Evolutionary conservation across 495 filamentous ascomycete genomes (phyloP).

Genomic region (Neurospora cerealis): DNA sequence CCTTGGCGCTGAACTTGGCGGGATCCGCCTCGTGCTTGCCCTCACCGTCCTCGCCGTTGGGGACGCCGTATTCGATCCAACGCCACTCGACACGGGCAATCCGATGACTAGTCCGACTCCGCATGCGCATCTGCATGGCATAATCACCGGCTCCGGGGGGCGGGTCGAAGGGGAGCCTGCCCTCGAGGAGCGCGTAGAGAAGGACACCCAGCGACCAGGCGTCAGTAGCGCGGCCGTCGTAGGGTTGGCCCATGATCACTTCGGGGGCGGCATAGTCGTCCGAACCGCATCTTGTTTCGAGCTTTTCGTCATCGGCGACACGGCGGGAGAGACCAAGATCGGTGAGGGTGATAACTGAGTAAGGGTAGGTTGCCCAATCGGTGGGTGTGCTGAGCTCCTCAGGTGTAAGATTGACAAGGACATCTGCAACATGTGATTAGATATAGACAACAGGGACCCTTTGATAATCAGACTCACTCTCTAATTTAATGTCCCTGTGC

Average conservation of each 20-base stretch:
- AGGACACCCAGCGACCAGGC: conserved; percentile 93
- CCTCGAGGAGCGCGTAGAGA: conserved; percentile 88
- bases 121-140: conserved; percentile 43
- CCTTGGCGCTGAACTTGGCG: conserved; percentile 43
- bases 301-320: conserved; percentile 65
- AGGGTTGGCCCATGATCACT: conserved; percentile 87
- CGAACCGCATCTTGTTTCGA: conserved; percentile 84
- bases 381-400: conserved; percentile 29
- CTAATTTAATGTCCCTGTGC: conserved; percentile 94
- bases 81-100: conserved; percentile 92
- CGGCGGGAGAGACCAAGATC: conserved; percentile 86
- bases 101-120: conserved; percentile 74
- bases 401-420: conserved; percentile 74
- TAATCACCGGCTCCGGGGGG: conserved; percentile 62
- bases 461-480: conserved; percentile 52
- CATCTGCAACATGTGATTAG: conserved; percentile 45
- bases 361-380: conserved; percentile 63
- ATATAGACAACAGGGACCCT: not conserved
- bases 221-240: conserved; percentile 87
- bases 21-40: conserved; percentile 38
- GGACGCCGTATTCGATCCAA: conserved; percentile 74
- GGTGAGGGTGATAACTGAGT: conserved; percentile 77
- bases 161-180: conserved; percentile 84
- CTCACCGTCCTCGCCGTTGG: conserved; percentile 48
- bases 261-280: conserved; percentile 97